Evolutionary conservation across 441 rosid species (phyloP).

Genomic region (Gossypium schwendimanii): DNA sequence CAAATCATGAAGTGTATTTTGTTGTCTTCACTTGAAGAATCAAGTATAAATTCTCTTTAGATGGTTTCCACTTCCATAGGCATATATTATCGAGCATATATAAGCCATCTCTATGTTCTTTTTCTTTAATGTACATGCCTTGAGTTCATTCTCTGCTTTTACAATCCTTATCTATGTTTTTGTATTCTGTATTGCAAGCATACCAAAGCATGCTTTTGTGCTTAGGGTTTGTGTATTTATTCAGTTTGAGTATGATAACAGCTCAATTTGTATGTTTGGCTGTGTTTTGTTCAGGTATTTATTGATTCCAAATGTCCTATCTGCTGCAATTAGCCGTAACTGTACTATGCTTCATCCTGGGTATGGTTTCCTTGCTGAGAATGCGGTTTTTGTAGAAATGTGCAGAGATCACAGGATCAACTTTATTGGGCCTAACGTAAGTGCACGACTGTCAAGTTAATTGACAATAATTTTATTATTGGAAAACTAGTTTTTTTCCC

Average conservation of each 20-base stretch:
- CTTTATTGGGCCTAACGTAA: constrained; percentile 92
- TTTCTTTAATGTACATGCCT: not conserved
- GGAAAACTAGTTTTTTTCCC: not conserved
- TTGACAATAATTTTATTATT: constrained; percentile 2
- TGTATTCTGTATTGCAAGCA: too few relatives aligned
- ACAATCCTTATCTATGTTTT: not conserved
- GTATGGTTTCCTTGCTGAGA: constrained; percentile 94
- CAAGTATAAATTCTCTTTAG: not conserved
- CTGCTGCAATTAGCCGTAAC: constrained; percentile 82
- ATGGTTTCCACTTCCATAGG: not conserved
- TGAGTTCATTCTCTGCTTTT: not conserved
- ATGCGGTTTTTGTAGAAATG: constrained; percentile 89
- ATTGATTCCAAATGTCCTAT: constrained; percentile 74
- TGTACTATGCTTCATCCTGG: constrained; percentile 99
- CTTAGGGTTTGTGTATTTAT: not conserved
- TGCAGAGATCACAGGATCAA: constrained; percentile 88
- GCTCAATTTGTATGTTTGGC: not conserved
- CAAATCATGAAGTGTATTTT: not conserved
- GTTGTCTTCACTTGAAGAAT: not conserved
- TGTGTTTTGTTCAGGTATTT: constrained; percentile 53
- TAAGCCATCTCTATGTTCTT: not conserved
- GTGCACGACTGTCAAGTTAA: constrained; percentile 13
- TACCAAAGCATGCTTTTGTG: not conserved
- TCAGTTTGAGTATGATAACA: not conserved
- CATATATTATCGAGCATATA: not conserved